Conservation (phyloP, 2,329 filamentous ascomycete genomes). For the Hypoxylon sp. region DNA sequence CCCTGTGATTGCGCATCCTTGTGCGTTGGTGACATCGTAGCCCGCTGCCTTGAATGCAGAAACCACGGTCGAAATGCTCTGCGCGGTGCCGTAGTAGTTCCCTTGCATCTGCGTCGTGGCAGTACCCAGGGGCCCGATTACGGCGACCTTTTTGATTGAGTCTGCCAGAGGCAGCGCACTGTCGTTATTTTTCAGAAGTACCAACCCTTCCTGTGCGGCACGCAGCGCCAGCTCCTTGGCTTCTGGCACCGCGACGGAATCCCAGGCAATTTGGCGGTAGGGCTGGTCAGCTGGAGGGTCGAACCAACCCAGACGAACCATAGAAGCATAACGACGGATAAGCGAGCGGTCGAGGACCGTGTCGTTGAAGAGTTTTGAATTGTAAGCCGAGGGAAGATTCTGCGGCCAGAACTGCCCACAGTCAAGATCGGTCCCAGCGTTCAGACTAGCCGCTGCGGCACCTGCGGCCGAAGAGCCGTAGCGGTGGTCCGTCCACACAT, state of each 20-base stretch:
- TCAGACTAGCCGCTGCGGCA: slow-evolving; percentile 47
- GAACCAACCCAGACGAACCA: slow-evolving; percentile 67
- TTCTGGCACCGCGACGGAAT: slow-evolving; percentile 63
- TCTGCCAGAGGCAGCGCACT: slow-evolving; percentile 58
- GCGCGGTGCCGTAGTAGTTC: slow-evolving; percentile 53
- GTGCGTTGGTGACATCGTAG: slow-evolving; percentile 37
- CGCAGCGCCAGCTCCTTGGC: slow-evolving; percentile 64
- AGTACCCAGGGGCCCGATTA: slow-evolving; percentile 68
- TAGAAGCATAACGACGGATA: slow-evolving; percentile 60
- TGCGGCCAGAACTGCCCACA: slow-evolving; percentile 45
- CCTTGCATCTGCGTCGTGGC: slow-evolving; percentile 66
- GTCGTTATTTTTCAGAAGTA: slow-evolving; percentile 64
- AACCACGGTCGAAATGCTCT: slow-evolving; percentile 41
- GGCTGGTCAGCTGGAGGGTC: slow-evolving; percentile 54
- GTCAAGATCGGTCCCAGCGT: slow-evolving; percentile 50
- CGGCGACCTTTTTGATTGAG: slow-evolving; percentile 59
- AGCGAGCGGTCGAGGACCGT: slow-evolving; percentile 59
- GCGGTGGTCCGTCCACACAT: slow-evolving; percentile 60
- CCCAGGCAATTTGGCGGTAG: slow-evolving; percentile 62
- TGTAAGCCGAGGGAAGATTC: slow-evolving; percentile 44
- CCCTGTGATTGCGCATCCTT: slow-evolving; percentile 41
- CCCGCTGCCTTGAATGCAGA: slow-evolving; percentile 38
- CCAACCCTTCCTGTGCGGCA: slow-evolving; percentile 58
- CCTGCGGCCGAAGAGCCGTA: slow-evolving; percentile 47
- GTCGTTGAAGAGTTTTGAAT: slow-evolving; percentile 51